These are phyloP conservation scores for Tuber calosporum DNA, from an alignment of 495 filamentous ascomycete species.

Conservation along the genomic window DNA sequence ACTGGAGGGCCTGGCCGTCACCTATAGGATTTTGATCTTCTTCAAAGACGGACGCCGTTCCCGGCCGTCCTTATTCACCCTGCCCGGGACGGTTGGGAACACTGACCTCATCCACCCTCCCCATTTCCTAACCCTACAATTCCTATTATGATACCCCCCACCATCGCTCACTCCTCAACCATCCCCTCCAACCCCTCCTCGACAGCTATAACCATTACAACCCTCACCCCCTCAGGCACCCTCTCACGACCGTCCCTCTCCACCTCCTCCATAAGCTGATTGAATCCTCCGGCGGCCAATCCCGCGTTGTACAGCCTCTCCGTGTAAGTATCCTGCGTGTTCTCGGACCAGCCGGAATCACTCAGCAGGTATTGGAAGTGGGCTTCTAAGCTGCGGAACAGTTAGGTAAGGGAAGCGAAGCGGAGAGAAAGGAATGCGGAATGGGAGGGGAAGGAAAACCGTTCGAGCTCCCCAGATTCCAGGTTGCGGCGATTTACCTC, in stretches of 20 bases:
- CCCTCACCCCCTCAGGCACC: constrained; percentile 35
- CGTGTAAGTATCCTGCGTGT: constrained; percentile 32
- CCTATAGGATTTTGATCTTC: too few species aligned
- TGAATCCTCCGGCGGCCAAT: constrained; percentile 28
- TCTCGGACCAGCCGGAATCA: constrained; percentile 41
- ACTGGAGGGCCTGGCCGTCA: too few species aligned
- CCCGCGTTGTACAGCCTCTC: constrained; percentile 31
- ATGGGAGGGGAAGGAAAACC: constrained; percentile 9
- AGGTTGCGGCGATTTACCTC: constrained; percentile 38
- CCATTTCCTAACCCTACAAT: too few species aligned
- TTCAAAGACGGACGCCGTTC: too few species aligned
- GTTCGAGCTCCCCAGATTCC: constrained; percentile 37
- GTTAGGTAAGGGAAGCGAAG: neutral
- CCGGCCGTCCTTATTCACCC: too few species aligned
- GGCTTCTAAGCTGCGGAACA: constrained; percentile 23
- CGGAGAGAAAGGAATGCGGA: too few species aligned
- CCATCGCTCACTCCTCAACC: too few species aligned
- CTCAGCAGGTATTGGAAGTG: constrained; percentile 39
- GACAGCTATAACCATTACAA: constrained; percentile 37
- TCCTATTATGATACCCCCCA: too few species aligned
- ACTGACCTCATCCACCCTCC: too few species aligned
- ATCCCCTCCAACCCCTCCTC: too few species aligned
- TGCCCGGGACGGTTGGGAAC: too few species aligned
- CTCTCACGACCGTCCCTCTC: constrained; percentile 26
- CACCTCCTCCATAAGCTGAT: constrained; percentile 27